Evolutionary conservation across 306 rosid species (phyloP).

Genomic region (Ormosia emarginata): DNA sequence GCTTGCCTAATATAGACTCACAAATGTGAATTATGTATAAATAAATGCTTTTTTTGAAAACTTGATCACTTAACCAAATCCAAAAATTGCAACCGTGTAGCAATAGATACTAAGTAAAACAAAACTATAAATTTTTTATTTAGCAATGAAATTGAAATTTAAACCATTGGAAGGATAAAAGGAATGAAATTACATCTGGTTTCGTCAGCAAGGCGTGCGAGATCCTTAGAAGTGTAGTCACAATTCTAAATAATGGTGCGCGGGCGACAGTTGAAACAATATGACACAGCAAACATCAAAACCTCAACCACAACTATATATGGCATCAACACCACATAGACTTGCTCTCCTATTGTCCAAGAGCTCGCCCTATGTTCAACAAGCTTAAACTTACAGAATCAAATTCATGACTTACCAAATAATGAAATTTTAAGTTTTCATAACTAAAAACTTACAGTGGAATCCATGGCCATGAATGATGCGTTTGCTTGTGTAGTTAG

Average conservation of each 20-base stretch:
- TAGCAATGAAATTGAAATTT: neutral
- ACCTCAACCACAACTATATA: slow-evolving; percentile 37
- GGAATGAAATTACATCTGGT: slow-evolving; percentile 46
- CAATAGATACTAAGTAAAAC: no score
- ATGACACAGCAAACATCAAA: slow-evolving; percentile 34
- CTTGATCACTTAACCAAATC: no score
- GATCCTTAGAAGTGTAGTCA: slow-evolving; percentile 8
- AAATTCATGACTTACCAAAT: neutral
- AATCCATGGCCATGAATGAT: neutral
- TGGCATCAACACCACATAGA: slow-evolving; percentile 53
- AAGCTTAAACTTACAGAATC: neutral
- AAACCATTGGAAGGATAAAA: neutral
- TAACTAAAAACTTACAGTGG: neutral
- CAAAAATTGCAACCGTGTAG: no score
- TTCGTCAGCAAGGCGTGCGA: slow-evolving; percentile 44
- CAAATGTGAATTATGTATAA: no score
- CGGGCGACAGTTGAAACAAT: slow-evolving; percentile 40
- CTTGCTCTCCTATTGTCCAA: slow-evolving; percentile 35
- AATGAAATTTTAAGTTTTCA: no score
- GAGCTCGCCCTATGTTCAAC: slow-evolving; percentile 44
- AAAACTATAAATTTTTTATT: neutral
- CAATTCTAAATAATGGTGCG: neutral
- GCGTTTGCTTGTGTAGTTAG: neutral
- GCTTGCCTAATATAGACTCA: no score
- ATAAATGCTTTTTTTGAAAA: no score